Conservation (phyloP, 202 grass and related monocot species). For the Miscanthus sacchariflorus region DNA sequence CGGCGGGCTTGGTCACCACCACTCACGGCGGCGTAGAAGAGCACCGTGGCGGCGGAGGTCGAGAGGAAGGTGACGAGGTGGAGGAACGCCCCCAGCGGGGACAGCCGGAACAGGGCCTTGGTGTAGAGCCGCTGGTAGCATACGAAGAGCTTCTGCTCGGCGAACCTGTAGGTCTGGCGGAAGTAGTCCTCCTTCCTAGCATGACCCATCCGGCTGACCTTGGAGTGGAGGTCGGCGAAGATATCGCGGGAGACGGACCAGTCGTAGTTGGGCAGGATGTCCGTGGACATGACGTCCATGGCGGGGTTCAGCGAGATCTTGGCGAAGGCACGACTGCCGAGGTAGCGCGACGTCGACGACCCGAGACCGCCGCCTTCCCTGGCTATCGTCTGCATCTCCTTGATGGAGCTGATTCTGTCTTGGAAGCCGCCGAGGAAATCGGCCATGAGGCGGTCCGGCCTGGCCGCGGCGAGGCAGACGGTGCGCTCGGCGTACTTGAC, state of each 20-base stretch:
- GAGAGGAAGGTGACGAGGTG: background rate
- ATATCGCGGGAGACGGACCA: constrained; percentile 48
- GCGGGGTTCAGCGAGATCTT: constrained; percentile 41
- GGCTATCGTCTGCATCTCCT: constrained; percentile 31
- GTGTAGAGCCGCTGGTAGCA: constrained; percentile 54
- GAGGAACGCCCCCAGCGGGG: background rate
- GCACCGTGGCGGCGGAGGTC: constrained; percentile 21
- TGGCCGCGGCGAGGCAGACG: constrained; percentile 35
- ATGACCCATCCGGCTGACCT: background rate
- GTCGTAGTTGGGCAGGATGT: constrained; percentile 45
- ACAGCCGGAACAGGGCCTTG: constrained; percentile 41
- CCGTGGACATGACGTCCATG: constrained; percentile 51
- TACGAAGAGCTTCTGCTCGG: constrained; percentile 25
- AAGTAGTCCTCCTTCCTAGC: background rate
- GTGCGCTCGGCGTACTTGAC: constrained; percentile 50
- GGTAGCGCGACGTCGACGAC: constrained; percentile 14
- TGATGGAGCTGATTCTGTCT: constrained; percentile 13
- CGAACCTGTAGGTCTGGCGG: constrained; percentile 9
- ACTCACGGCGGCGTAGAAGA: constrained; percentile 3
- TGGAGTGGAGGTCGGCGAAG: constrained; percentile 30
- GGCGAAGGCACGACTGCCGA: constrained; percentile 34
- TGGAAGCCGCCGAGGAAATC: constrained; percentile 41
- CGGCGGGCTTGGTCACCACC: background rate
- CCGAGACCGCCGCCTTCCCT: background rate
- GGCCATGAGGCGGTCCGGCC: constrained; percentile 2